phyloP scores from a whole-genome alignment of 2,329 filamentous ascomycete species.

The Colletotrichum karsti region DNA sequence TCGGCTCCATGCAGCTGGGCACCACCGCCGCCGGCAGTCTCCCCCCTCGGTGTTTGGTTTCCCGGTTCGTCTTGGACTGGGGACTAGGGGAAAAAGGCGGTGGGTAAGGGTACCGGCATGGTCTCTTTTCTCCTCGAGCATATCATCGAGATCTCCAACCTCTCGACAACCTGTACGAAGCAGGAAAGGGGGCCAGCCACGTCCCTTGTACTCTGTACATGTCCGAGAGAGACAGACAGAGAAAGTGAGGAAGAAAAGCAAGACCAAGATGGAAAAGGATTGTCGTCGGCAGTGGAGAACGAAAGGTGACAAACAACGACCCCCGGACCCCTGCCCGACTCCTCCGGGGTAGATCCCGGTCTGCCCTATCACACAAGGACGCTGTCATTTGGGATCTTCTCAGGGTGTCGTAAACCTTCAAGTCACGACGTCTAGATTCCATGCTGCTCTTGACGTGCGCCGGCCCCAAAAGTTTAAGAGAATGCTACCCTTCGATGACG shows the following conservation, averaged over 20 bases:
- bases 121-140: neutral
- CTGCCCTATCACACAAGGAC: conserved; percentile 7
- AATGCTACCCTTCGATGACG: neutral
- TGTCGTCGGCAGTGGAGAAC: conserved; percentile 11
- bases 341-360: conserved; percentile 7
- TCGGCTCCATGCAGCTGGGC: neutral
- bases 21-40: neutral
- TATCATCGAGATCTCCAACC: conserved; percentile 6
- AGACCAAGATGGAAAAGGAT: neutral
- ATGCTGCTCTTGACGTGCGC: neutral
- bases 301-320: neutral
- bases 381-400: neutral
- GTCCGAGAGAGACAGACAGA: neutral
- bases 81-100: conserved; percentile 5
- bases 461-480: neutral
- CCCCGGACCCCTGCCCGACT: conserved; percentile 13
- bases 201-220: neutral
- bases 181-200: neutral
- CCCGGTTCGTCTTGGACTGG: neutral
- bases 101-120: neutral
- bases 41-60: neutral
- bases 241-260: neutral
- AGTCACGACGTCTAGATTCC: neutral
- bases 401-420: neutral
- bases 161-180: neutral